These are phyloP conservation scores for Russula sp. DNA, from an alignment of 768 basidiomycete species.

Conservation along the genomic window DNA sequence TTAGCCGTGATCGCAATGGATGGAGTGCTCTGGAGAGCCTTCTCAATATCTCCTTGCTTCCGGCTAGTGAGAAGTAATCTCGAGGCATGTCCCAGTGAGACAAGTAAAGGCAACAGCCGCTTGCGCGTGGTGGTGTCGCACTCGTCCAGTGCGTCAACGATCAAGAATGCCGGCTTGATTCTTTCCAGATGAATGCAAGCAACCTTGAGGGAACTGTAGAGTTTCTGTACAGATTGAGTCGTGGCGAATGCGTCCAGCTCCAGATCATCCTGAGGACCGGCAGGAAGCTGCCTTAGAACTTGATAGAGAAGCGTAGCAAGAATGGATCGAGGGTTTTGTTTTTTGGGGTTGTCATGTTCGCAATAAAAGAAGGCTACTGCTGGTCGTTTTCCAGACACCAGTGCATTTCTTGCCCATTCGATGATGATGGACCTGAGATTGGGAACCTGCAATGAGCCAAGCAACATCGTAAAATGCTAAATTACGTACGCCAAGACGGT, in stretches of 20 bases:
- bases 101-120: background rate
- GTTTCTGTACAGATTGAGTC: background rate
- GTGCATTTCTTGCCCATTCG: background rate
- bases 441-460: background rate
- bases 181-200: background rate
- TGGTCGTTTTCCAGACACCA: background rate
- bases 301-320: slow-evolving; percentile 11
- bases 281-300: slow-evolving; percentile 1
- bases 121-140: background rate
- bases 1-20: background rate
- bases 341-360: slow-evolving; percentile 6
- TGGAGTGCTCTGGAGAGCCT: background rate
- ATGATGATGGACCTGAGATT: slow-evolving; percentile 1
- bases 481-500: slow-evolving; percentile 6
- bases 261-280: background rate
- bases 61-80: slow-evolving; percentile 9
- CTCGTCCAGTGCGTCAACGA: slow-evolving; percentile 11
- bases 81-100: background rate
- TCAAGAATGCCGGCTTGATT: background rate
- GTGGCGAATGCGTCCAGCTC: background rate
- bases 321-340: slow-evolving; percentile 4
- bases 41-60: slow-evolving; percentile 2
- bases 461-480: background rate
- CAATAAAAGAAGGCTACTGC: slow-evolving; percentile 11
- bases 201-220: background rate